Conservation (phyloP, 1,139 yeast genomes). For the Wickerhamomyces sp. region DNA sequence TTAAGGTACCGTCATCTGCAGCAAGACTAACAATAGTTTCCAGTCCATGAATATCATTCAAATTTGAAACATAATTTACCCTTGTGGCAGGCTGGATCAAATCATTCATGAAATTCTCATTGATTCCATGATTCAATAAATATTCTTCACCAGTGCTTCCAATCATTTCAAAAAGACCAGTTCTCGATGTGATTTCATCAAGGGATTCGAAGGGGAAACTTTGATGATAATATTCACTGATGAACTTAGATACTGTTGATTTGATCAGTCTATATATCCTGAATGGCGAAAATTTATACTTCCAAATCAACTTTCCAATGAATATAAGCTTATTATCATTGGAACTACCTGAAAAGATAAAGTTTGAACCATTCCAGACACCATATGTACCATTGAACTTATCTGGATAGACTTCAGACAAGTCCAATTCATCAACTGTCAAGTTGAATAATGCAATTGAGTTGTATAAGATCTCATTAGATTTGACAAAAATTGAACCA, state of each 20-base stretch:
- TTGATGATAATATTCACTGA: slow-evolving; percentile 20
- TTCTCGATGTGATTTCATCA: slow-evolving; percentile 8
- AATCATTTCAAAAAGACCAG: slow-evolving; percentile 25
- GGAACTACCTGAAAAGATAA: slow-evolving; percentile 14
- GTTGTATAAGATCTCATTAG: slow-evolving; percentile 30
- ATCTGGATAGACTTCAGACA: slow-evolving; percentile 9
- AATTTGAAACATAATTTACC: slow-evolving; percentile 36
- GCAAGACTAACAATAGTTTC: slow-evolving; percentile 36
- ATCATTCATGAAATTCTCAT: slow-evolving; percentile 23
- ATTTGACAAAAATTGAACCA: slow-evolving; percentile 37
- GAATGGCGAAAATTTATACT: slow-evolving; percentile 27
- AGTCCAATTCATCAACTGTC: slow-evolving; percentile 12
- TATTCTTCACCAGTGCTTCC: slow-evolving; percentile 22
- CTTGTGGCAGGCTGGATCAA: slow-evolving; percentile 36
- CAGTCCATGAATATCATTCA: slow-evolving; percentile 33
- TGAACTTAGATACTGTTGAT: slow-evolving; percentile 7
- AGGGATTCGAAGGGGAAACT: slow-evolving; percentile 21
- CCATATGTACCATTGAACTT: slow-evolving; percentile 24
- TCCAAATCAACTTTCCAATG: slow-evolving; percentile 20
- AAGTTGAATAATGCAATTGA: slow-evolving; percentile 34
- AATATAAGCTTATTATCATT: slow-evolving; percentile 4
- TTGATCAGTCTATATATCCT: slow-evolving; percentile 18
- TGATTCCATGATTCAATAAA: slow-evolving; percentile 23
- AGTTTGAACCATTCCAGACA: slow-evolving; percentile 35
- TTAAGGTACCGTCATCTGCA: slow-evolving; percentile 27